Conservation (phyloP, 2,329 filamentous ascomycete genomes). For the Lecanoromycetidae sp. region DNA sequence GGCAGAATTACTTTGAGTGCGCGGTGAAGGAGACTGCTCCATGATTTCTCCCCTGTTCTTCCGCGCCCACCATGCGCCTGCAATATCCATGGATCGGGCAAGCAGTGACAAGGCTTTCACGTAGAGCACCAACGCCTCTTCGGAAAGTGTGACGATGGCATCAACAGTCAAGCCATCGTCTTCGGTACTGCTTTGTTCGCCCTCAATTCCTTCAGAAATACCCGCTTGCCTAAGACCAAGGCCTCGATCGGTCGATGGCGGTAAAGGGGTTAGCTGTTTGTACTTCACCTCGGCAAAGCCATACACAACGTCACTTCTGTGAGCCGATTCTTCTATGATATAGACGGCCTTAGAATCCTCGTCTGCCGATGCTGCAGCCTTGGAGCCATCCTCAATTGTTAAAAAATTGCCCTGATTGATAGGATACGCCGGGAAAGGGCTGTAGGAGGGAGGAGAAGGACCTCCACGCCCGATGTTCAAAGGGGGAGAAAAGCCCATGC, state of each 20-base stretch:
- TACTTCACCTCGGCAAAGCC: conserved; percentile 98
- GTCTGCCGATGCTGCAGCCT: conserved; percentile 50
- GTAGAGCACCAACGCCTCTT: conserved; percentile 90
- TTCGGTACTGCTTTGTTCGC: conserved; percentile 31
- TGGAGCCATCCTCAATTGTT: conserved; percentile 49
- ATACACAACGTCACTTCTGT: conserved; percentile 88
- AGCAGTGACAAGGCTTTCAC: conserved; percentile 86
- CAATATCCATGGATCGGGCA: conserved; percentile 90
- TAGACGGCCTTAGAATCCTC: conserved; percentile 71
- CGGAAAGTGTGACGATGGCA: conserved; percentile 73
- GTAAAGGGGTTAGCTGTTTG: conserved; percentile 83
- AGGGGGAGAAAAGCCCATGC: conserved; percentile 39
- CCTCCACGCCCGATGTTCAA: conserved; percentile 34
- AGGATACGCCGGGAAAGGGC: conserved; percentile 75
- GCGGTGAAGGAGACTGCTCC: conserved; percentile 32
- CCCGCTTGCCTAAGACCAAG: conserved; percentile 22
- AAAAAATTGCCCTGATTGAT: conserved; percentile 59
- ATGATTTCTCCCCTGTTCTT: conserved; percentile 55
- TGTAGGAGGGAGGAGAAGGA: conserved; percentile 39
- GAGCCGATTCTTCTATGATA: conserved; percentile 81
- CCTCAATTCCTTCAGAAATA: conserved; percentile 20
- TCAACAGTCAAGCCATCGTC: conserved; percentile 74
- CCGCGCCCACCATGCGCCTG: conserved; percentile 78
- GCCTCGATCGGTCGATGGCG: conserved; percentile 48
- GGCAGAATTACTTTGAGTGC: conserved; percentile 34